Percentiles rank a stretch among this genome's conserved stretches.
These are phyloP conservation scores for Delitschia confertaspora DNA, from an alignment of 495 filamentous ascomycete species.

Conservation along the genomic window DNA sequence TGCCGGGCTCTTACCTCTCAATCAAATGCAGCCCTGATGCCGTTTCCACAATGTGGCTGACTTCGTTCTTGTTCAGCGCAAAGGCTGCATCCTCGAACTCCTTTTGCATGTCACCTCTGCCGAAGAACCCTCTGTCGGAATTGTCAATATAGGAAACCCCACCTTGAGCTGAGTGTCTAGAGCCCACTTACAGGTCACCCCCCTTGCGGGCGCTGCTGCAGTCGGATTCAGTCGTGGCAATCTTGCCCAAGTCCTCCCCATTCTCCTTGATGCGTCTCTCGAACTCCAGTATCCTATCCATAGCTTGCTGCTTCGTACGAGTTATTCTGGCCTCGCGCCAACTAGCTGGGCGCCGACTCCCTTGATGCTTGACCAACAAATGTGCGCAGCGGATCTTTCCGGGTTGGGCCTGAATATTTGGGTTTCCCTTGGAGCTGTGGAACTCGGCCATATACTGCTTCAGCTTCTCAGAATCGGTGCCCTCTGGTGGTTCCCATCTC, in stretches of 20 bases:
- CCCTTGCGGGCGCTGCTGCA: constrained; percentile 90
- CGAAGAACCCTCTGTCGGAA: constrained; percentile 69
- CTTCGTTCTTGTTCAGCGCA: constrained; percentile 69
- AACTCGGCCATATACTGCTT: constrained; percentile 85
- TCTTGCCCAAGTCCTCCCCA: constrained; percentile 57
- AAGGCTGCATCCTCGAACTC: constrained; percentile 97
- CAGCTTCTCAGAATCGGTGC: constrained; percentile 78
- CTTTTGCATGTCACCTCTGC: constrained; percentile 92
- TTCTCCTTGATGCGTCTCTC: constrained; percentile 65
- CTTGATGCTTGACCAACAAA: constrained; percentile 82
- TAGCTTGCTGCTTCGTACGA: constrained; percentile 77
- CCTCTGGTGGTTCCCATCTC: constrained; percentile 84
- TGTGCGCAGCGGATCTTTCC: constrained; percentile 88
- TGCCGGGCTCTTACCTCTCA: constrained; percentile 55
- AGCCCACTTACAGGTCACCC: constrained; percentile 65
- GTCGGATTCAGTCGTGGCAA: constrained; percentile 84
- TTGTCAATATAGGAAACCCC: constrained; percentile 6
- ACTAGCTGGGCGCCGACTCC: constrained; percentile 77
- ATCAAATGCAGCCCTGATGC: constrained; percentile 95
- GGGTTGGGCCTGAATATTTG: constrained; percentile 37
- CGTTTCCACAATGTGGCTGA: constrained; percentile 79
- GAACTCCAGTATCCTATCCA: constrained; percentile 61
- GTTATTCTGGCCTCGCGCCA: constrained; percentile 89
- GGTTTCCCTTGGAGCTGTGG: constrained; percentile 49
- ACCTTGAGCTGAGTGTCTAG: neutral